Evolutionary conservation across 2,329 filamentous ascomycete genomes (phyloP).

Genomic region (Penicillium sp.): DNA sequence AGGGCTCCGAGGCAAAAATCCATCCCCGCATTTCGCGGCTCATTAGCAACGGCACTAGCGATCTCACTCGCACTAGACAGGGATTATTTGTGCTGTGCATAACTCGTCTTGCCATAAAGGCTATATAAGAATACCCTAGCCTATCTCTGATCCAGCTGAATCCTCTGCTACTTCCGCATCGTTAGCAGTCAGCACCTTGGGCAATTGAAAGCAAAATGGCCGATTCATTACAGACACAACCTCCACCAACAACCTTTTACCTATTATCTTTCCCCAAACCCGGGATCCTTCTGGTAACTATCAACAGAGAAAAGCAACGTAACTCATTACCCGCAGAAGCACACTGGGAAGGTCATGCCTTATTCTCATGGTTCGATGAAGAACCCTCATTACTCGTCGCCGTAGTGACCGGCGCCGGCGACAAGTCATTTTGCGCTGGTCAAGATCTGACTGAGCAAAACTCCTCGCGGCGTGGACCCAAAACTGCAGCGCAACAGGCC

Average conservation of each 20-base stretch:
- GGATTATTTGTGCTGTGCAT: not conserved
- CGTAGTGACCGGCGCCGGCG: constrained; percentile 48
- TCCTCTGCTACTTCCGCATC: not conserved
- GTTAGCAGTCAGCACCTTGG: not conserved
- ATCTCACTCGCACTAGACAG: not conserved
- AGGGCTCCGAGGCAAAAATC: constrained; percentile 9
- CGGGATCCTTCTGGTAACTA: constrained; percentile 50
- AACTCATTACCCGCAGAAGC: constrained; percentile 46
- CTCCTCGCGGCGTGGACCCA: constrained; percentile 6
- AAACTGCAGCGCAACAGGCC: constrained; percentile 20
- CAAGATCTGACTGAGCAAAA: constrained; percentile 51
- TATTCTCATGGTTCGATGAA: constrained; percentile 49
- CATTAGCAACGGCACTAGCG: not conserved
- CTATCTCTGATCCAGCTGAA: no score
- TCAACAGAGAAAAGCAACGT: constrained; percentile 44
- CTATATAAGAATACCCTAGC: no score
- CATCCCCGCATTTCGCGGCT: constrained; percentile 3
- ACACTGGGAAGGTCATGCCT: constrained; percentile 43
- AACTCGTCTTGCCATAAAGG: not conserved
- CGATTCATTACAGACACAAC: constrained; percentile 5
- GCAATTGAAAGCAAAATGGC: constrained; percentile 4
- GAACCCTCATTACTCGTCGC: constrained; percentile 46
- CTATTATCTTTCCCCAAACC: constrained; percentile 42
- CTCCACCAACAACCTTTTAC: constrained; percentile 7
- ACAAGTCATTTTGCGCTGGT: constrained; percentile 51